These are phyloP conservation scores for Ogataea henricii DNA, from an alignment of 805 yeast genomes.

Conservation along the genomic window DNA sequence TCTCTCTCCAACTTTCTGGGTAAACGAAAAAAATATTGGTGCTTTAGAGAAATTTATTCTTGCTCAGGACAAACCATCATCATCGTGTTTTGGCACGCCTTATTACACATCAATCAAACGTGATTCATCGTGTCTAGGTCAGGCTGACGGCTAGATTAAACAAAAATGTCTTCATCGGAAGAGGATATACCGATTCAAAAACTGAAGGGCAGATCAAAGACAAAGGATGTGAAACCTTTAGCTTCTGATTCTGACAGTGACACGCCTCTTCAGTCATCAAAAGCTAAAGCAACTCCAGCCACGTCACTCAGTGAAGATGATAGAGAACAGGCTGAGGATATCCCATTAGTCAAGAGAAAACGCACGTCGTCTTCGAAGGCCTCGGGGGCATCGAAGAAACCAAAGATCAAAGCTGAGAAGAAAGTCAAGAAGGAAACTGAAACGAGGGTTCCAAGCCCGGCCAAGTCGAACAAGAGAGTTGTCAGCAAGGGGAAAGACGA, in stretches of 20 bases:
- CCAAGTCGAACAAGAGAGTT: slow-evolving; percentile 6
- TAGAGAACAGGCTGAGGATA: slow-evolving; percentile 12
- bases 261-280: slow-evolving; percentile 10
- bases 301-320: slow-evolving; percentile 24
- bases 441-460: slow-evolving; percentile 1
- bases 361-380: slow-evolving; percentile 7
- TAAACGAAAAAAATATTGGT: neutral
- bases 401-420: slow-evolving; percentile 19
- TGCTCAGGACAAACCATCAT: neutral
- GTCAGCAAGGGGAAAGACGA: slow-evolving; percentile 15
- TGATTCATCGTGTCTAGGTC: neutral
- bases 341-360: slow-evolving; percentile 16
- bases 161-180: slow-evolving; percentile 23
- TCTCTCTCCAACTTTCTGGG: neutral
- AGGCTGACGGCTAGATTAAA: too few species aligned
- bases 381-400: slow-evolving; percentile 14
- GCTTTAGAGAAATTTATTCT: neutral
- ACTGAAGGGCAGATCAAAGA: slow-evolving; percentile 9
- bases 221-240: neutral
- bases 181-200: slow-evolving; percentile 19
- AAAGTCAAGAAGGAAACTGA: slow-evolving; percentile 11
- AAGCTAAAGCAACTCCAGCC: slow-evolving; percentile 13
- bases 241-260: slow-evolving; percentile 18
- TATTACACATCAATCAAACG: neutral
- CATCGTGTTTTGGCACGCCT: neutral